Evolutionary conservation across 148 eudicot species (phyloP).

Genomic region (Linanthus parryae): DNA sequence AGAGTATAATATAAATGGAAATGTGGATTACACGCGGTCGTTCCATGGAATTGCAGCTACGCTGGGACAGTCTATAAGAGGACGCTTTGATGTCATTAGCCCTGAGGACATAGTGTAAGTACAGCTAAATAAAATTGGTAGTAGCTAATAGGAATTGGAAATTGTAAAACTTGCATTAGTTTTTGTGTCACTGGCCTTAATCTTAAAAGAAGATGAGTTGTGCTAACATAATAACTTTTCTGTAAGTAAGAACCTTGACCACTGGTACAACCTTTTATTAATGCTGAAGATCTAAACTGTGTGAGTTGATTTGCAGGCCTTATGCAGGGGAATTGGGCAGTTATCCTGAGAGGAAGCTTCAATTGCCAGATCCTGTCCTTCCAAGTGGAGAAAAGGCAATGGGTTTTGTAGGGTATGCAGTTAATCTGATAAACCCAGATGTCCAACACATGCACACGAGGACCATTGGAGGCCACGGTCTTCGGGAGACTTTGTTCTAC

Average conservation of each 20-base stretch:
- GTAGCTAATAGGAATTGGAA: too few relatives aligned
- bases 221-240: too few relatives aligned
- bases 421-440: slow-evolving; percentile 44
- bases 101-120: slow-evolving; percentile 69
- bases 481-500: slow-evolving; percentile 67
- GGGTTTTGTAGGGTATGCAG: slow-evolving; percentile 66
- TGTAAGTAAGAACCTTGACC: background rate
- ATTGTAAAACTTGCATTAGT: background rate
- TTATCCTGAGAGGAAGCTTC: slow-evolving; percentile 37
- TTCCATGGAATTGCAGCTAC: slow-evolving; percentile 24
- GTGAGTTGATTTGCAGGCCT: slow-evolving; percentile 23
- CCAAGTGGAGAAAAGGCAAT: slow-evolving; percentile 34
- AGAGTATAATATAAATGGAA: slow-evolving; percentile 22
- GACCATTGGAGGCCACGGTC: slow-evolving; percentile 35
- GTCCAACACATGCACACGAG: slow-evolving; percentile 18
- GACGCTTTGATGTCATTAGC: slow-evolving; percentile 35
- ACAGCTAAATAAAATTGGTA: too few relatives aligned
- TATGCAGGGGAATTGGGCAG: slow-evolving; percentile 14
- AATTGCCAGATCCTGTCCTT: slow-evolving; percentile 31
- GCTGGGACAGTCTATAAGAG: slow-evolving; percentile 21
- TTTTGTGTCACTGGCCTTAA: background rate
- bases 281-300: background rate
- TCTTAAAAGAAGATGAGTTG: background rate
- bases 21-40: slow-evolving; percentile 9
- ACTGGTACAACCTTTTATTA: background rate